phyloP scores from a whole-genome alignment of 1,284 basidiomycete species.

The Pseudozyma thailandica region DNA sequence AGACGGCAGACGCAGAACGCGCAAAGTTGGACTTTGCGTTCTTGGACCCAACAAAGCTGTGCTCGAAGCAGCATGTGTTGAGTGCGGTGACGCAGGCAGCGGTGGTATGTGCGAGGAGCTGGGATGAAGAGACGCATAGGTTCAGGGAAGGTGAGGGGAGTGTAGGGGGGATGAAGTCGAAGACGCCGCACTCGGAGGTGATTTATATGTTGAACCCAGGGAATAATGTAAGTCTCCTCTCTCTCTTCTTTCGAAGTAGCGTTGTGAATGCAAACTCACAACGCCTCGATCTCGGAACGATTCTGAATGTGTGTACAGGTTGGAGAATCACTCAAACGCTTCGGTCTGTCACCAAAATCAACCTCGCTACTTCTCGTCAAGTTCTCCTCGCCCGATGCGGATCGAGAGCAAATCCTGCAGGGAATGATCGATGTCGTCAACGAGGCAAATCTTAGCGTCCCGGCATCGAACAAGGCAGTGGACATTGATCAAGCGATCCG shows the following conservation, averaged over 20 bases:
- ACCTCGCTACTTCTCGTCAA: conserved; percentile 44
- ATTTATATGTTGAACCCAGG: conserved; percentile 47
- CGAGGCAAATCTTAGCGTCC: conserved; percentile 14
- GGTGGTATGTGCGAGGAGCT: conserved; percentile 35
- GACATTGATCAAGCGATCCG: conserved; percentile 39
- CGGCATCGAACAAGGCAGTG: background rate
- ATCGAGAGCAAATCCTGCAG: conserved; percentile 11
- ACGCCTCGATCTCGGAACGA: background rate
- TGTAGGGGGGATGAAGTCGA: conserved; percentile 47
- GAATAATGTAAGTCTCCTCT: conserved; percentile 37
- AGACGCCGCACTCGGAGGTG: conserved; percentile 49
- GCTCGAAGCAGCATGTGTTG: conserved; percentile 38
- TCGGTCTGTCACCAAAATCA: conserved; percentile 37
- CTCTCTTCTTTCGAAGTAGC: background rate
- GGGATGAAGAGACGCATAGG: conserved; percentile 7
- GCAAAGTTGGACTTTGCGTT: conserved; percentile 48
- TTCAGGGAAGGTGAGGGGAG: conserved; percentile 41
- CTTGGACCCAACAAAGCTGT: conserved; percentile 45
- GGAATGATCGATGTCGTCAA: conserved; percentile 38
- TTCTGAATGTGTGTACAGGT: conserved; percentile 15
- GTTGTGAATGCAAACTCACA: background rate
- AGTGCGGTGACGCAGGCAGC: conserved; percentile 41
- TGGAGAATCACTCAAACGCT: conserved; percentile 48
- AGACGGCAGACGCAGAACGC: conserved; percentile 25
- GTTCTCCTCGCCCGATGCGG: conserved; percentile 18